Evolutionary conservation across 2,329 filamentous ascomycete species (phyloP).

Genomic region (Colletotrichum musicola): DNA sequence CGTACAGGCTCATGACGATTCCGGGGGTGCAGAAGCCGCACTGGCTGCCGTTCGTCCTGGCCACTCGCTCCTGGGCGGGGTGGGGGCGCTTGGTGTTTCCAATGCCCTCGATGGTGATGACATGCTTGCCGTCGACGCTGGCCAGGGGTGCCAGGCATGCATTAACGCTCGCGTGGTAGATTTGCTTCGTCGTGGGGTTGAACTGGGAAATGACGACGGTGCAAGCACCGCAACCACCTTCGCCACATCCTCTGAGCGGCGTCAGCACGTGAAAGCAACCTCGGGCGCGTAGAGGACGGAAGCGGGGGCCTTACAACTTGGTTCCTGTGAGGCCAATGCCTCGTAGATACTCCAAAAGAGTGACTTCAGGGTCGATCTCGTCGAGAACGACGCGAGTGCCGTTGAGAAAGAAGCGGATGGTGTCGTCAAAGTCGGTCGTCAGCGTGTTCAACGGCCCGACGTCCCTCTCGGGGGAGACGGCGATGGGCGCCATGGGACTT

Average conservation of each 20-base stretch:
- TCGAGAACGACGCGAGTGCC: slow-evolving; percentile 90
- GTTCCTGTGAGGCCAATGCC: slow-evolving; percentile 95
- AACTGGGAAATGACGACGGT: slow-evolving; percentile 95
- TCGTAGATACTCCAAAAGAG: slow-evolving; percentile 90
- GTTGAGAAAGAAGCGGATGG: slow-evolving; percentile 92
- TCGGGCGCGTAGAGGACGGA: background rate
- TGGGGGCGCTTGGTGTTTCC: slow-evolving; percentile 89
- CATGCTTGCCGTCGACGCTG: slow-evolving; percentile 96
- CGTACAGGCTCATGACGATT: slow-evolving; percentile 98
- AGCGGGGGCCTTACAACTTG: slow-evolving; percentile 72
- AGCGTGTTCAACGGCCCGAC: slow-evolving; percentile 61
- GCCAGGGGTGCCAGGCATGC: slow-evolving; percentile 93
- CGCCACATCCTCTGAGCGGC: slow-evolving; percentile 80
- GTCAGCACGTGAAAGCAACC: background rate
- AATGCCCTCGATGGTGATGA: slow-evolving; percentile 97
- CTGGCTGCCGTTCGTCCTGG: slow-evolving; percentile 91
- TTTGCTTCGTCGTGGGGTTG: slow-evolving; percentile 90
- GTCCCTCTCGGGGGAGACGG: slow-evolving; percentile 63
- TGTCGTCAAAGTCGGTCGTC: slow-evolving; percentile 86
- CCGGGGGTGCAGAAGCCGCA: slow-evolving; percentile 96
- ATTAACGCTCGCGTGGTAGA: slow-evolving; percentile 97
- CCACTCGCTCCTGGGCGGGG: slow-evolving; percentile 90
- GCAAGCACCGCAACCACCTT: slow-evolving; percentile 96
- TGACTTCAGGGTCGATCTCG: slow-evolving; percentile 89
- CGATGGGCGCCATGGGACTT: slow-evolving; percentile 67